Base-by-base conservation (phyloP, 1,139 yeast species). In the Saccharomyces hybrid region DNA sequence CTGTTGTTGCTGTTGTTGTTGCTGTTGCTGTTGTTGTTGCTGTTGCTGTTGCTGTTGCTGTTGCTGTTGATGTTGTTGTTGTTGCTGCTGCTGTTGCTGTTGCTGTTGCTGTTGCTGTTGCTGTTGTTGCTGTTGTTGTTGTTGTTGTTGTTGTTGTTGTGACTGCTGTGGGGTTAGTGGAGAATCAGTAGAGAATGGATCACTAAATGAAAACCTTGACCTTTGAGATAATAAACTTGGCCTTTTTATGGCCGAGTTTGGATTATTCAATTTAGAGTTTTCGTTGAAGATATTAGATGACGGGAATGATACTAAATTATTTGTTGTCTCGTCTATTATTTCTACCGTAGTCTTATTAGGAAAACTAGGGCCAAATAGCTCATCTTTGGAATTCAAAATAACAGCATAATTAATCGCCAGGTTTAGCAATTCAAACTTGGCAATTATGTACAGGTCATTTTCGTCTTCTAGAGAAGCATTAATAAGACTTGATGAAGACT, bases 351-450 rank as follows among this genome's bases (percentile, higher is more conserved):
- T 73, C 19, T 82, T 66, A 48, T 60, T 65, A 27, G 85, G 64
- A 74, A 77, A 77, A 21, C 77, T 78, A 54, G 78, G 75, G 46
- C 89, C 95, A 75, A 82, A 88, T 38, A 84, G 75, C 26, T 65
- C 71, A 66, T 79, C 65, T 75, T 85, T 63, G 73, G 84, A 73
- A 52, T 86, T 89, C 51, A 90, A 75, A 27, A 84, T 72, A 58
- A 82, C 80, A n/a, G 84, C 84, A 42, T 89, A 88, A 19, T 85
- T 82, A 42, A 84, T 75, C 51, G 95, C 93, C 47, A 88, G 78
- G 58, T 79, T 78, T 51, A 80, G 68, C 51, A 84, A 79, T 60
- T 78, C 80, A 73, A 89, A 88, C 64, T 77, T 82, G 4, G 93
- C 96, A 57, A 75, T 73, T 38, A 85, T 63, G 61, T 47, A 61